These are phyloP conservation scores for Cucurbita argyrosperma DNA, from an alignment of 306 rosid species.

Conservation along the genomic window DNA sequence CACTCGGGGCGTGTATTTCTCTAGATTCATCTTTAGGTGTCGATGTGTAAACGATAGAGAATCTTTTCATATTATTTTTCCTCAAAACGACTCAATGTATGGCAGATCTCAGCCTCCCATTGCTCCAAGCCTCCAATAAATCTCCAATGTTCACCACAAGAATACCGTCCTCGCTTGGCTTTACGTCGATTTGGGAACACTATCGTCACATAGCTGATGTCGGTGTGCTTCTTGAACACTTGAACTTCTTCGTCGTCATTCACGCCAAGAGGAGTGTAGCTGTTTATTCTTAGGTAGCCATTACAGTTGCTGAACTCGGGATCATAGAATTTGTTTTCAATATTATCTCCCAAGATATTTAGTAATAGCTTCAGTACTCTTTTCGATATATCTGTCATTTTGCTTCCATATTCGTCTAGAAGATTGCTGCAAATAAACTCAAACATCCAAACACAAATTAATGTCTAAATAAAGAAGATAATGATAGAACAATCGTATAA, in stretches of 20 bases:
- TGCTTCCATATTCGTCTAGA: conserved; percentile 45
- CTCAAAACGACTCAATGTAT: conserved; percentile 60
- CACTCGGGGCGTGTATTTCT: conserved; percentile 35
- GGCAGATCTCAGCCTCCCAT: conserved; percentile 45
- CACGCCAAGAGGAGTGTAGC: conserved; percentile 33
- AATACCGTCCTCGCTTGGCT: conserved; percentile 28
- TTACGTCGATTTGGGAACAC: conserved; percentile 52
- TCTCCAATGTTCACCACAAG: conserved; percentile 67
- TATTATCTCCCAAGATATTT: conserved; percentile 23
- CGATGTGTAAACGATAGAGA: conserved; percentile 66
- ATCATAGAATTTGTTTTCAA: conserved; percentile 25
- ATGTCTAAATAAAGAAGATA: too few species aligned
- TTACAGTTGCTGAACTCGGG: conserved; percentile 40
- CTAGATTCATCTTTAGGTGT: conserved; percentile 42
- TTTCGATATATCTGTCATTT: conserved; percentile 40
- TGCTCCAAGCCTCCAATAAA: conserved; percentile 69
- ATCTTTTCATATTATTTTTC: conserved; percentile 20
- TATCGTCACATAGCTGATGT: conserved; percentile 60
- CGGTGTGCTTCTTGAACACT: conserved; percentile 70
- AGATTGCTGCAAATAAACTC: conserved; percentile 10
- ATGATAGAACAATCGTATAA: too few species aligned
- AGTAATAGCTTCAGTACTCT: conserved; percentile 20
- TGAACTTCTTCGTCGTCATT: conserved; percentile 18
- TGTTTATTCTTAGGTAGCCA: conserved; percentile 57
- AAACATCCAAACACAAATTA: not conserved